phyloP scores from a whole-genome alignment of 2,329 filamentous ascomycete species.

The Xylariaceae sp. region DNA sequence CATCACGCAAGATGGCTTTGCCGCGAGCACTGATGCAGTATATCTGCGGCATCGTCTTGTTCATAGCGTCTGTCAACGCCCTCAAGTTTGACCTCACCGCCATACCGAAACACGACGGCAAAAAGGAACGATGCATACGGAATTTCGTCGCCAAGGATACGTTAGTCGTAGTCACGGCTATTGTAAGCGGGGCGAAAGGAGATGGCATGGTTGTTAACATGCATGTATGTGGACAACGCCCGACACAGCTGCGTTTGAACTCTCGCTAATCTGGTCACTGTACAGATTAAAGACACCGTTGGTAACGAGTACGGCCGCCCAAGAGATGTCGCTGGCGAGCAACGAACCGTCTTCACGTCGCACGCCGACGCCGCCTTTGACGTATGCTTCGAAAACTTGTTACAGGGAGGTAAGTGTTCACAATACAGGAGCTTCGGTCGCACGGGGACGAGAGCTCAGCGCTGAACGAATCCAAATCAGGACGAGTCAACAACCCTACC shows the following conservation, averaged over 20 bases:
- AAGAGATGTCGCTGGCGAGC: slow-evolving; percentile 89
- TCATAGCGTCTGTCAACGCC: slow-evolving; percentile 63
- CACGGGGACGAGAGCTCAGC: slow-evolving; percentile 19
- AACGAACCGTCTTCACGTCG: slow-evolving; percentile 91
- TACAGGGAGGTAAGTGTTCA: slow-evolving; percentile 67
- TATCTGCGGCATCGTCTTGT: slow-evolving; percentile 63
- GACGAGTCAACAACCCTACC: slow-evolving; percentile 54
- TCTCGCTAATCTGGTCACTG: slow-evolving; percentile 1
- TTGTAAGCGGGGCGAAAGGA: slow-evolving; percentile 80
- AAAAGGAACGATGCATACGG: slow-evolving; percentile 85
- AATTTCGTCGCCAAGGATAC: slow-evolving; percentile 95
- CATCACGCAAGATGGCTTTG: slow-evolving; percentile 51
- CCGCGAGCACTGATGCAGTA: slow-evolving; percentile 61
- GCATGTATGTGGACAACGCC: slow-evolving; percentile 66
- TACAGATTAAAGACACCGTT: slow-evolving; percentile 88
- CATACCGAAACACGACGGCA: slow-evolving; percentile 60
- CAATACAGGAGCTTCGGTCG: background rate
- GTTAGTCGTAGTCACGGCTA: slow-evolving; percentile 93
- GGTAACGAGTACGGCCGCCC: slow-evolving; percentile 95
- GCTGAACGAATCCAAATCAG: slow-evolving; percentile 33
- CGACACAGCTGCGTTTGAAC: background rate
- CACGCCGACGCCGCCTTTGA: slow-evolving; percentile 92
- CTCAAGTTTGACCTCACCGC: slow-evolving; percentile 94
- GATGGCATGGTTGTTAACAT: slow-evolving; percentile 95
- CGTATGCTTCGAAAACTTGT: slow-evolving; percentile 91